Evolutionary conservation across 345 rosid genomes (phyloP), one percentile per base, ranked within the genome.

Genomic region (Camelina hispida): DNA sequence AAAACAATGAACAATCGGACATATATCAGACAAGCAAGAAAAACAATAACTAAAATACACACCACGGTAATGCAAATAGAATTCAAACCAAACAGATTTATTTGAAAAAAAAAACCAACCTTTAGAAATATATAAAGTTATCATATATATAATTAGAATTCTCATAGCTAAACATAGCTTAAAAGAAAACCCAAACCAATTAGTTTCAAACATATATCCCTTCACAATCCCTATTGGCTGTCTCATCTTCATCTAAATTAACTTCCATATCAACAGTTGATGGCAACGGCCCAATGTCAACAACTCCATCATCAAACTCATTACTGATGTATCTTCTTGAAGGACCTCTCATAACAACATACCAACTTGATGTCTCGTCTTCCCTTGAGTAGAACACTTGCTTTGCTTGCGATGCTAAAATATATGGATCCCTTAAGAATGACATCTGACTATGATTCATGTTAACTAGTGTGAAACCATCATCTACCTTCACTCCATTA

Each of bases 401-500:
- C 5, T 42, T 42, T 0, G 10, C 48, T 10, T 61, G 48, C 0
- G 66, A 38, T 0, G 66, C 32, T 40, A 38, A 6, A 1, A 61
- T 61, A 16, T 38, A 61, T 11, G 66, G 48, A 20, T 61, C 48
- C 0, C 1, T 61, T 7, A 16, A 6, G 12, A 60, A 60, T 0
- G 32, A 11, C 5, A 32, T 9, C 38, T 38, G 48, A 20, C 30
- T 38, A 4, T n/a, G 23, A 5, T 59, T 59, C 25, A 59, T 2
- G 15, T 59, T 59, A 35, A 35, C 64, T 9, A 59, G 28, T 16
- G 64, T 60, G 13, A 38, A 61, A 0, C 34, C 66, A 61, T 61
- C 17, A 12, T 61, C 17, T 18, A 38, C 0, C 32, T 61, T 61
- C 2, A 40, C 50, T 20, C 66, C 56, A 61, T 61, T 61, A 3